phyloP scores from a whole-genome alignment of 345 rosid species.

The Syzygium jambos region DNA sequence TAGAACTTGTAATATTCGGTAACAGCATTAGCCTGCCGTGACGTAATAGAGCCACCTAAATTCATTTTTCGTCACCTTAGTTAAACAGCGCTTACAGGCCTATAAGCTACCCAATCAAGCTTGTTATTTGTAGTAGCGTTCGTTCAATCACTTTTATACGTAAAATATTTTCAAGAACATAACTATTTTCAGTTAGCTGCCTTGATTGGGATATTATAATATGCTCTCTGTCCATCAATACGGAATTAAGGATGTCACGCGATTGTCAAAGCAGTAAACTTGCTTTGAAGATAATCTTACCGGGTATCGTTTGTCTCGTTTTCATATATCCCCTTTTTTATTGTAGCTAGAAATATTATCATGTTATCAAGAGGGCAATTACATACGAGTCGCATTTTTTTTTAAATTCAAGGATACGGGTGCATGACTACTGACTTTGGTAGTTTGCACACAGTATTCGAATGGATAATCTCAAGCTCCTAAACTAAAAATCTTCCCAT shows the following conservation, averaged over 20 bases:
- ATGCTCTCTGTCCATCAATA: not conserved
- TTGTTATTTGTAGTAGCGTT: too few species aligned
- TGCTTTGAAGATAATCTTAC: not conserved
- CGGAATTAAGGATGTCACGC: not conserved
- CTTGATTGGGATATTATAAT: not conserved
- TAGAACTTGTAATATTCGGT: not conserved
- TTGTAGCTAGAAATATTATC: not conserved
- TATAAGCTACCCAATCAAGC: not conserved
- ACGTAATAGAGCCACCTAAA: not conserved
- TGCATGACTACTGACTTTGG: not conserved
- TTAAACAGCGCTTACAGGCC: not conserved
- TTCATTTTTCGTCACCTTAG: not conserved
- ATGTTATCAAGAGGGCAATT: not conserved
- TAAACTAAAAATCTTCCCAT: fast-evolving
- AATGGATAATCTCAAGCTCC: fast-evolving
- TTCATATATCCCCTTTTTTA: not conserved
- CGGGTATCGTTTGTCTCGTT: not conserved
- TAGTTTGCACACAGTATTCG: not conserved
- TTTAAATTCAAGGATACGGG: not conserved
- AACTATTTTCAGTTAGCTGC: too few species aligned
- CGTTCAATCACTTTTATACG: too few species aligned
- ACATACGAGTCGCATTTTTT: not conserved
- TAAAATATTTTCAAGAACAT: too few species aligned
- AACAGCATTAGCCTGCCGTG: not conserved
- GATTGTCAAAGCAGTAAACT: not conserved